Evolutionary conservation across 2,329 filamentous ascomycete genomes (phyloP), one percentile per base, ranked within the genome.

Genomic region (Neospermospora avenae): DNA sequence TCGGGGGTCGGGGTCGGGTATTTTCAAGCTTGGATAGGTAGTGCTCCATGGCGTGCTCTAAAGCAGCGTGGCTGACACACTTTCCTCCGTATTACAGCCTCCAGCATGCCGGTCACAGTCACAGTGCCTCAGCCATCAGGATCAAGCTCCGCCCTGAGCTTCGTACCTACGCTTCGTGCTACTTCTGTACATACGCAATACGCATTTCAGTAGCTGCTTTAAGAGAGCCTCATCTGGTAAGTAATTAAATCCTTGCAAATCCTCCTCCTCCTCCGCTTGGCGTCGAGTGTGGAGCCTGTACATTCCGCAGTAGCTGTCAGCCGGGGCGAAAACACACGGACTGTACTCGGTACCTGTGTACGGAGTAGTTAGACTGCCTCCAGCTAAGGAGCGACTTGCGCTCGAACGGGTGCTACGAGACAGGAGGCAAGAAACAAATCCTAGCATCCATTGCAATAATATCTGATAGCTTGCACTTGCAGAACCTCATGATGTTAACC

Each of bases 261-360:
- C 48, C 48, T 37, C 6, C n/a, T n/a, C n/a, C n/a, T n/a, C 28
- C 28, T 31, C 8, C 20, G 10, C 28, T 51, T 51, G 31, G 48
- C 48, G 48, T 51, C 10, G 18, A 51, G 11, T 22, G 31, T 51
- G 28, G 22, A 37, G 46, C 25, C 28, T 37, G n/a, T 22, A 51
- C 35, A 37, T 35, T 18, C 16, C 11, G 28, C 11, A 31, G 11
- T 28, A 51, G 48, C 48, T 37, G 48, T 24, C 48, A 37, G 48
- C 48, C 48, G 18, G 35, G 48, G 48, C 31, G 48, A 51, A n/a
- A 51, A 51, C 48, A 51, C 48, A 35, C 48, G 34, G 48, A 35
- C 31, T 11, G 34, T 8, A 16, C n/a, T n/a, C n/a, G n/a, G n/a
- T n/a, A n/a, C n/a, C n/a, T n/a, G n/a, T n/a, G n/a, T n/a, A n/a